phyloP scores from a whole-genome alignment of 2,329 filamentous ascomycete genomes.

The Colletotrichum brevisporum region DNA sequence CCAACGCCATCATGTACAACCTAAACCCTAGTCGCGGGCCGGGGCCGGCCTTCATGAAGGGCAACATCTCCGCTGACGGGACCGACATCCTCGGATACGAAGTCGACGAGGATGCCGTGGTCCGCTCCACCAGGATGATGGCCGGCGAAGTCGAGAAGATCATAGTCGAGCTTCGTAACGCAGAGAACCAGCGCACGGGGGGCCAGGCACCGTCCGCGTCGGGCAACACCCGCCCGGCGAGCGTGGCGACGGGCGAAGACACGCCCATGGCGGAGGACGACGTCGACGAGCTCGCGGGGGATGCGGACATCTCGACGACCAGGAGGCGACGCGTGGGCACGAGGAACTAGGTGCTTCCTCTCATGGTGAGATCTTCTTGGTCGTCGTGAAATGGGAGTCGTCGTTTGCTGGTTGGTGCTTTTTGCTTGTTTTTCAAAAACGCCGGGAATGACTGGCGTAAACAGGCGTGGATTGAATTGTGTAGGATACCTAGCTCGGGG shows the following conservation, averaged over 20 bases:
- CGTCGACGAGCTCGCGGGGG: constrained; percentile 60
- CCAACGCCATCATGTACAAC: constrained; percentile 99
- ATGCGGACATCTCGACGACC: constrained; percentile 53
- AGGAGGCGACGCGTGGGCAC: constrained; percentile 55
- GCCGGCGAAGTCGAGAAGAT: constrained; percentile 87
- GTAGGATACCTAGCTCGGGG: constrained; percentile 21
- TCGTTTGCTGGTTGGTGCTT: too few species aligned
- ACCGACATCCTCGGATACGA: constrained; percentile 71
- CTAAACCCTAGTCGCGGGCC: constrained; percentile 82
- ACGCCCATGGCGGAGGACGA: constrained; percentile 61
- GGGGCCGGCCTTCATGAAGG: constrained; percentile 71
- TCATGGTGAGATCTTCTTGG: constrained; percentile 8
- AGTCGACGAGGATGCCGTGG: constrained; percentile 86
- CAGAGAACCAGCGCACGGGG: constrained; percentile 70
- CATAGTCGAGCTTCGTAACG: constrained; percentile 81
- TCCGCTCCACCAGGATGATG: constrained; percentile 91
- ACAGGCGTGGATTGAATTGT: constrained; percentile 3
- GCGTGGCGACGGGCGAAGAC: constrained; percentile 58
- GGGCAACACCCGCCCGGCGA: constrained; percentile 50
- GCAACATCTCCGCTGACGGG: constrained; percentile 52
- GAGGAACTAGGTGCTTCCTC: constrained; percentile 48
- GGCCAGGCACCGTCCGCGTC: constrained; percentile 48
- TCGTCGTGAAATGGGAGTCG: neutral
- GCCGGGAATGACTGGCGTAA: too few species aligned
- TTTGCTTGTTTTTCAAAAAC: too few species aligned